Conservation (phyloP, 2,329 filamentous ascomycete species). For the Verticillium zaregamsianum region DNA sequence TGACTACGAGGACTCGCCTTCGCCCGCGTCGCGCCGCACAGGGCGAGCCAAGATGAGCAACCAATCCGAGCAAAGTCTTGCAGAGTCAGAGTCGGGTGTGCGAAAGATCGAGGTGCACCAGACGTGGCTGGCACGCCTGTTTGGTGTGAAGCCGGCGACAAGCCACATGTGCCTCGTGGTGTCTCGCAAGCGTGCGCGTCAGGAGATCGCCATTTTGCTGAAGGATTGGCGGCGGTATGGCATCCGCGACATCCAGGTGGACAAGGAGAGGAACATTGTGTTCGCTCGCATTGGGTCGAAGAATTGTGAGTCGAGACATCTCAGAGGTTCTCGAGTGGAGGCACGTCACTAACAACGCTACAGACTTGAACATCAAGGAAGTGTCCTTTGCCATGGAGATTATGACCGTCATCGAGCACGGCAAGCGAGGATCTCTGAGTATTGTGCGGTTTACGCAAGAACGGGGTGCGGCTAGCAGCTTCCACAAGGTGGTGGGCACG, state of each 20-base stretch:
- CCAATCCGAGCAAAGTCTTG: conserved; percentile 20
- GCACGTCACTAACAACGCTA: conserved; percentile 12
- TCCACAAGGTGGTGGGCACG: conserved; percentile 76
- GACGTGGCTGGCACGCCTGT: conserved; percentile 85
- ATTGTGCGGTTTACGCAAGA: conserved; percentile 86
- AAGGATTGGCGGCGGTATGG: conserved; percentile 79
- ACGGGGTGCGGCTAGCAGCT: conserved; percentile 85
- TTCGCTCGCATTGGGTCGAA: conserved; percentile 70
- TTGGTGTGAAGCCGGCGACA: conserved; percentile 81
- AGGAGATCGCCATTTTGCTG: conserved; percentile 71
- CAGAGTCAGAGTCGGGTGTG: conserved; percentile 30
- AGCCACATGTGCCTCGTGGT: conserved; percentile 72
- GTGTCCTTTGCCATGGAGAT: conserved; percentile 86
- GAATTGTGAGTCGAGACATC: conserved; percentile 62
- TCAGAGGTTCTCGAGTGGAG: neutral
- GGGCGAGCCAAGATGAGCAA: conserved; percentile 13
- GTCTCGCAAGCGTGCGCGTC: conserved; percentile 63
- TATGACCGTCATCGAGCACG: conserved; percentile 85
- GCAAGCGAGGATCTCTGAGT: conserved; percentile 69
- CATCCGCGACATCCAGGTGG: conserved; percentile 73
- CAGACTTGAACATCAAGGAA: conserved; percentile 77
- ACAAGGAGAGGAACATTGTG: conserved; percentile 75
- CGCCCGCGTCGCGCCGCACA: conserved; percentile 16
- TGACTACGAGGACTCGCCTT: conserved; percentile 24
- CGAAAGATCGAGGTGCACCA: conserved; percentile 64